A percentile compares a stretch with the other conserved stretches of the same genome.
These are phyloP conservation scores for Magnaporthiopsis incrustans DNA, from an alignment of 2,329 filamentous ascomycete species.

Conservation along the genomic window DNA sequence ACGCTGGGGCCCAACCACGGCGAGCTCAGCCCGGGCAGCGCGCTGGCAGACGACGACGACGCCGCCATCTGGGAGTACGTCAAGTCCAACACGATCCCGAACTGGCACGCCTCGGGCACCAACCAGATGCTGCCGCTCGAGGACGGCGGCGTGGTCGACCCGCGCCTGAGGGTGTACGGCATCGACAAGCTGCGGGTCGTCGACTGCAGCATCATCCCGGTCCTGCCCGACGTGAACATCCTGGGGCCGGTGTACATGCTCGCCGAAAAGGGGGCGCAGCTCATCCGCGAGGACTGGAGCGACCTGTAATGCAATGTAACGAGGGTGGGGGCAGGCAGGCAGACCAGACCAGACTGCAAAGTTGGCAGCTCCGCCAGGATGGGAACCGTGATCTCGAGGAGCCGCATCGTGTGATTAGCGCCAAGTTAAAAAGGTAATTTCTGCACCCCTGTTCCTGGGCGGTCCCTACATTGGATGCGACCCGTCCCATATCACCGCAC, in stretches of 20 bases:
- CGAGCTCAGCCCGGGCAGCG: constrained; percentile 26
- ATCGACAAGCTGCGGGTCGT: constrained; percentile 4
- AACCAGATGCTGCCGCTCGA: constrained; percentile 43
- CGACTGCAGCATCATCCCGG: constrained; percentile 9
- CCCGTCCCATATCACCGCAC: neutral
- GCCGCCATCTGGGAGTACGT: constrained; percentile 11
- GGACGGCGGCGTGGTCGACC: constrained; percentile 43
- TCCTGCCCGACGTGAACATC: constrained; percentile 7
- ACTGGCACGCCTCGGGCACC: constrained; percentile 48
- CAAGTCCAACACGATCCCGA: constrained; percentile 13
- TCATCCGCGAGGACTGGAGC: constrained; percentile 7
- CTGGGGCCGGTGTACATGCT: constrained; percentile 6
- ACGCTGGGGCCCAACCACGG: constrained; percentile 16
- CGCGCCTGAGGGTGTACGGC: constrained; percentile 27
- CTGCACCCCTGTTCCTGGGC: neutral
- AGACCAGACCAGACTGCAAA: no score
- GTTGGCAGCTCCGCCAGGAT: no score
- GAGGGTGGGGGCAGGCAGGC: no score
- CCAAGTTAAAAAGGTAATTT: no score
- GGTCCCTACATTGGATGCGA: neutral
- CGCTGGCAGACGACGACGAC: constrained; percentile 10
- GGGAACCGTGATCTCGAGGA: no score
- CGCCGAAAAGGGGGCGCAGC: constrained; percentile 7
- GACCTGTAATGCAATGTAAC: constrained; percentile 6
- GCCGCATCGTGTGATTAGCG: no score